These are phyloP conservation scores for Ulvella scutata DNA, from an alignment of 139 green algal species.

Conservation along the genomic window DNA sequence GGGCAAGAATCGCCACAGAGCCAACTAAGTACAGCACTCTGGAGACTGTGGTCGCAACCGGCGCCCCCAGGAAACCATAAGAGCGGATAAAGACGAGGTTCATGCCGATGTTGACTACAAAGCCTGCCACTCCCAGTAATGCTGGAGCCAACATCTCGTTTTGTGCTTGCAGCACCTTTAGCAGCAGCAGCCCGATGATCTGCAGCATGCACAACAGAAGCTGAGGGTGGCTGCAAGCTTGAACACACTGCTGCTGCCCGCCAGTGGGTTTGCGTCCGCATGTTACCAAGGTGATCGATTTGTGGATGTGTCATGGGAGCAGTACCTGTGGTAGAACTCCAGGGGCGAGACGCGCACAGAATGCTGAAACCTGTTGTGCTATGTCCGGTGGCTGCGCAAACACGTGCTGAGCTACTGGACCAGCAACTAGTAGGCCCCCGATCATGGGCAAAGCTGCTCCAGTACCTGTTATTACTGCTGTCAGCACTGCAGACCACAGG, in stretches of 20 bases:
- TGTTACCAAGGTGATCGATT: no score
- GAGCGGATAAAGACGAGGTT: conserved; percentile 11
- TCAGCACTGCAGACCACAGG: conserved; percentile 7
- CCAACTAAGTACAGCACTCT: not conserved
- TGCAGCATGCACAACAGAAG: not conserved
- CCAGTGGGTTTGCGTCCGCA: no score
- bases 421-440: not conserved
- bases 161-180: conserved; percentile 29
- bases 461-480: conserved; percentile 6
- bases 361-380: not conserved
- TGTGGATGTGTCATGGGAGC: no score
- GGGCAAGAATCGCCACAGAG: not conserved
- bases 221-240: no score
- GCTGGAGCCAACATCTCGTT: conserved; percentile 22
- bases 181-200: conserved; percentile 14
- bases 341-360: conserved; percentile 19
- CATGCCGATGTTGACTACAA: conserved; percentile 13
- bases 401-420: not conserved
- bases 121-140: conserved; percentile 7
- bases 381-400: conserved; percentile 7
- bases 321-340: conserved; percentile 21
- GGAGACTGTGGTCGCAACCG: not conserved
- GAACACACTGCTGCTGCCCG: not conserved
- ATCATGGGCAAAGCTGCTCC: conserved; percentile 3
- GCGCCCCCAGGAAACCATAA: conserved; percentile 15